Evolutionary conservation across 352 stramenopile species (phyloP).

Genomic region (Globisporangium megalacanthum): DNA sequence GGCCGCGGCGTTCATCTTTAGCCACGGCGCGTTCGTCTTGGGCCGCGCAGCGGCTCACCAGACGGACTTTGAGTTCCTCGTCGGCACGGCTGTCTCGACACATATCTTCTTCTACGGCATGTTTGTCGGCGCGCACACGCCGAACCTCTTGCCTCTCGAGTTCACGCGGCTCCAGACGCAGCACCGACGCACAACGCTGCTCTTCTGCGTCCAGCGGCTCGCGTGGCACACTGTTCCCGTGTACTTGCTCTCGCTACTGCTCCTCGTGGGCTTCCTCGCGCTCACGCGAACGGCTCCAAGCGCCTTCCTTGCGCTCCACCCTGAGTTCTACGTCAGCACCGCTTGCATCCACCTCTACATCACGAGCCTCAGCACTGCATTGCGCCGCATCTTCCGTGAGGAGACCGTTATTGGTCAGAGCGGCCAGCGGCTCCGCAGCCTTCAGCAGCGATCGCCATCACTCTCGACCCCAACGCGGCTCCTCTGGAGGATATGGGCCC

Average conservation of each 20-base stretch:
- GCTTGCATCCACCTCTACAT: conserved; percentile 6
- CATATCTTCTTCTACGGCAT: not conserved
- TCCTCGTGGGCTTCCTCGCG: not conserved
- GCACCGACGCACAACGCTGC: not conserved
- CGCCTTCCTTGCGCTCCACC: not conserved
- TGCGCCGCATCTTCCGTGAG: conserved; percentile 5
- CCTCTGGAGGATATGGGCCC: no score
- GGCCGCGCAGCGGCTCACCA: not conserved
- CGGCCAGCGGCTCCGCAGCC: not conserved
- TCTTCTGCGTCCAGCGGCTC: not conserved
- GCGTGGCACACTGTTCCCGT: not conserved
- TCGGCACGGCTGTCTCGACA: not conserved
- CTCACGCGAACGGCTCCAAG: not conserved
- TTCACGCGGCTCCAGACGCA: not conserved
- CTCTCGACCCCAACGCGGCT: not conserved
- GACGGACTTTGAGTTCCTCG: conserved; percentile 1
- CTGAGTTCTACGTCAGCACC: conserved; percentile 4
- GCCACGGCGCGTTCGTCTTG: not conserved
- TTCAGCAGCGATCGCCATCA: not conserved
- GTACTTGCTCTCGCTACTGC: not conserved
- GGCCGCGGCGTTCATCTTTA: not conserved
- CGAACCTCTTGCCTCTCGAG: not conserved
- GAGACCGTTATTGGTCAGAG: conserved; percentile 5
- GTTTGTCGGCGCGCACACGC: conserved; percentile 1
- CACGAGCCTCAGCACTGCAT: not conserved